Evolutionary conservation across 2,329 filamentous ascomycete species (phyloP).

Genomic region (Botrytis aclada): DNA sequence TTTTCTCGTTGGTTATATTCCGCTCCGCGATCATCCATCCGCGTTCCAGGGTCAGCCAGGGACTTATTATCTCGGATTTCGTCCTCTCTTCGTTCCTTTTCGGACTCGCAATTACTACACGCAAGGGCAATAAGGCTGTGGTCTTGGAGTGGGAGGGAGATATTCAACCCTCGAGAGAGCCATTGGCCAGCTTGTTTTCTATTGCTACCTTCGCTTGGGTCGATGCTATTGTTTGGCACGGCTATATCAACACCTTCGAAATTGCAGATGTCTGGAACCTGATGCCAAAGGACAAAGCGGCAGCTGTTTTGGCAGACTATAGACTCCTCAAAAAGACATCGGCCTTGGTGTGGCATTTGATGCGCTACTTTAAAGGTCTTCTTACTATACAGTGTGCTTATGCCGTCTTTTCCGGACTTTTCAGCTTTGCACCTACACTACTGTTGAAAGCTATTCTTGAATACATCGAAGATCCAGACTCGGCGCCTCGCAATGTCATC

Average conservation of each 20-base stretch:
- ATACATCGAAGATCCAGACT: conserved; percentile 81
- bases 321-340: conserved; percentile 80
- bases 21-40: conserved; percentile 82
- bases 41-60: conserved; percentile 57
- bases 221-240: conserved; percentile 82
- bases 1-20: conserved; percentile 72
- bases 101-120: conserved; percentile 72
- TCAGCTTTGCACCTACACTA: conserved; percentile 89
- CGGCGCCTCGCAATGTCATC: conserved; percentile 77
- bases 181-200: conserved; percentile 83
- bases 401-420: conserved; percentile 74
- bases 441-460: conserved; percentile 88
- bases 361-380: conserved; percentile 77
- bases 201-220: conserved; percentile 88
- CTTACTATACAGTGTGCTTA: conserved; percentile 76
- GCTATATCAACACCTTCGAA: conserved; percentile 81
- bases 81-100: conserved; percentile 70
- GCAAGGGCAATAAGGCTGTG: conserved; percentile 89
- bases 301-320: conserved; percentile 74
- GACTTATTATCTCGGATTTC: conserved; percentile 72
- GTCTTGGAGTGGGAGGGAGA: conserved; percentile 85
- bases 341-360: conserved; percentile 72
- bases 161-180: conserved; percentile 82
- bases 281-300: conserved; percentile 82
- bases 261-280: conserved; percentile 91